Evolutionary conservation across 2,329 filamentous ascomycete species (phyloP).

Genomic region (Huntiella decipiens): DNA sequence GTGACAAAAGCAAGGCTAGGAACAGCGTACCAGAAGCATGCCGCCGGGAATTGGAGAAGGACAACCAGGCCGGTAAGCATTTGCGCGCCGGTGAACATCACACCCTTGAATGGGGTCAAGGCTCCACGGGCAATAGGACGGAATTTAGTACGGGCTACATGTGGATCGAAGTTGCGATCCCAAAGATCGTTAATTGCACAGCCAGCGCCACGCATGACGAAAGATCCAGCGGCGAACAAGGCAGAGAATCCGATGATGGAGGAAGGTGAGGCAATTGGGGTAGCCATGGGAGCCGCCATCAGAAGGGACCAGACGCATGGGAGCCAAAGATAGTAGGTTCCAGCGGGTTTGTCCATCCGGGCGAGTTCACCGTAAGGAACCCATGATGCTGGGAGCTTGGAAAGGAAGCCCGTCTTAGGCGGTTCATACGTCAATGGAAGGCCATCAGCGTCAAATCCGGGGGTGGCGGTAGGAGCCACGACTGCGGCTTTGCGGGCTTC

Average conservation of each 20-base stretch:
- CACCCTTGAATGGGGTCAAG: constrained; percentile 49
- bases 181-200: constrained; percentile 84
- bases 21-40: constrained; percentile 59
- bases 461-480: not conserved
- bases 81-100: constrained; percentile 57
- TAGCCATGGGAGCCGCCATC: constrained; percentile 51
- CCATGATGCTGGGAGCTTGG: constrained; percentile 46
- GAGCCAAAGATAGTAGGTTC: constrained; percentile 71
- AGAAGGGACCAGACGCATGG: constrained; percentile 73
- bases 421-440: constrained; percentile 33
- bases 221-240: constrained; percentile 56
- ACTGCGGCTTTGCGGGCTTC: not conserved
- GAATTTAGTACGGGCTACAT: constrained; percentile 55
- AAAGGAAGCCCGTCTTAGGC: constrained; percentile 53
- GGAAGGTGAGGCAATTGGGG: constrained; percentile 38
- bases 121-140: constrained; percentile 68
- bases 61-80: constrained; percentile 54
- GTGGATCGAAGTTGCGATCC: constrained; percentile 71
- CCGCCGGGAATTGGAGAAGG: constrained; percentile 53
- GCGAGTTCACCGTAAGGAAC: constrained; percentile 69
- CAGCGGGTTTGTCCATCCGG: constrained; percentile 62
- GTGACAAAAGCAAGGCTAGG: constrained; percentile 57
- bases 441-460: constrained; percentile 5
- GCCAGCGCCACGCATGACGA: constrained; percentile 74
- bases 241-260: constrained; percentile 44